phyloP scores from a whole-genome alignment of 2,329 filamentous ascomycete species.

The Alternaria novae-zelandiae region DNA sequence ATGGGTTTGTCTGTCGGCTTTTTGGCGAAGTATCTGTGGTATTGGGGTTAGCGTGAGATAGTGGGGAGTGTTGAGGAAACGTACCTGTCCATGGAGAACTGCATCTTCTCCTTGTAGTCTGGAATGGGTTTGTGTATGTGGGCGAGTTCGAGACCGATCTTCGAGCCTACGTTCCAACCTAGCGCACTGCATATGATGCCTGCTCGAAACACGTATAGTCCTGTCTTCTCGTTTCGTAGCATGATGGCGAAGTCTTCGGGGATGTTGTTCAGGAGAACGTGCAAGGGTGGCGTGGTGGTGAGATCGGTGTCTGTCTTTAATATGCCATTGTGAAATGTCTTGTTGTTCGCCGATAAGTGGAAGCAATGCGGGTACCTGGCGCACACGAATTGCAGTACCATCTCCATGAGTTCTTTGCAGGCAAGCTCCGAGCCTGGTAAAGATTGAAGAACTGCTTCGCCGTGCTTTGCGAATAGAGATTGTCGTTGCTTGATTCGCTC shows the following conservation, averaged over 20 bases:
- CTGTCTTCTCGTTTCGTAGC: conserved; percentile 72
- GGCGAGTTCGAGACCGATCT: conserved; percentile 73
- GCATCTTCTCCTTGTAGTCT: conserved; percentile 87
- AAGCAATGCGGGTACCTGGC: conserved; percentile 80
- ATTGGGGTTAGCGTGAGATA: not conserved
- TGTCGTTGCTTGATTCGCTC: conserved; percentile 72
- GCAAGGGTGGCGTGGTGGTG: conserved; percentile 67
- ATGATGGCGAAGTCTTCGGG: conserved; percentile 86
- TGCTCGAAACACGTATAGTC: conserved; percentile 75
- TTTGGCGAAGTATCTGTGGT: conserved; percentile 76
- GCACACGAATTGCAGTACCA: conserved; percentile 80
- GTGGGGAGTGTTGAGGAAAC: conserved; percentile 18
- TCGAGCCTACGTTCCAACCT: conserved; percentile 78
- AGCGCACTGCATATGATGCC: conserved; percentile 80
- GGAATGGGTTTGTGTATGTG: conserved; percentile 78
- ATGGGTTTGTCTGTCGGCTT: conserved; percentile 77
- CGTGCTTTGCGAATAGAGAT: conserved; percentile 67
- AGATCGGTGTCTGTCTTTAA: conserved; percentile 68
- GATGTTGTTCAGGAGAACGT: conserved; percentile 76
- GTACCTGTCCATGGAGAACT: conserved; percentile 83
- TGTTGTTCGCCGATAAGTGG: conserved; percentile 56
- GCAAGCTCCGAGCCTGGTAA: conserved; percentile 79
- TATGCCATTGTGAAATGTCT: conserved; percentile 72
- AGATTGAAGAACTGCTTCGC: conserved; percentile 67
- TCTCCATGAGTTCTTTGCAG: conserved; percentile 88